Conservation (phyloP, 1,284 basidiomycete genomes). For the Fomitopsis pinicola region DNA sequence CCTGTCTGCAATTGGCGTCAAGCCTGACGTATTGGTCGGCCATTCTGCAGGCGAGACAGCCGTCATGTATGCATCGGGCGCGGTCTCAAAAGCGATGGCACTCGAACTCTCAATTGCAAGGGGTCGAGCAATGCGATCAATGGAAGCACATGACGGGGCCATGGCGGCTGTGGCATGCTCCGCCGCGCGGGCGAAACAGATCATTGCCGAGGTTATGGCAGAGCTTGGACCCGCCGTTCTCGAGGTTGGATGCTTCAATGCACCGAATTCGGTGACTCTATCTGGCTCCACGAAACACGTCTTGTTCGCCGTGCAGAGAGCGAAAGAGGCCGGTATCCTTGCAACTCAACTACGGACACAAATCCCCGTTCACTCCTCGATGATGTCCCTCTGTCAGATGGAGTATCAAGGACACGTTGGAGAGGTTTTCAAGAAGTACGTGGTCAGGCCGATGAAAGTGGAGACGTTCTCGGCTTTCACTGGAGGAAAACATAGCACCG, state of each 20-base stretch:
- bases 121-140: slow-evolving; percentile 29
- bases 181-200: slow-evolving; percentile 15
- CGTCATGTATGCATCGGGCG: slow-evolving; percentile 37
- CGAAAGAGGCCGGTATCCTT: slow-evolving; percentile 25
- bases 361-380: slow-evolving; percentile 29
- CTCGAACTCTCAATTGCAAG: slow-evolving; percentile 36
- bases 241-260: slow-evolving; percentile 36
- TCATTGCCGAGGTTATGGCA: slow-evolving; percentile 17
- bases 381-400: slow-evolving; percentile 29
- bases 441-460: slow-evolving; percentile 7
- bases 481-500: slow-evolving; percentile 16
- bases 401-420: slow-evolving; percentile 19
- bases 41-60: slow-evolving; percentile 42
- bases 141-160: slow-evolving; percentile 28
- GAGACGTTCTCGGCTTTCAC: slow-evolving; percentile 22
- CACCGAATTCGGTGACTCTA: slow-evolving; percentile 29
- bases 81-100: slow-evolving; percentile 34
- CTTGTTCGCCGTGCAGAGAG: slow-evolving; percentile 24
- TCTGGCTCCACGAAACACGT: slow-evolving; percentile 26
- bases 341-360: slow-evolving; percentile 28
- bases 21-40: slow-evolving; percentile 34
- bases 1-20: slow-evolving; percentile 29
- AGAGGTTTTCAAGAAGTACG: slow-evolving; percentile 24
- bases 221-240: slow-evolving; percentile 16
- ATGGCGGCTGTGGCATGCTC: slow-evolving; percentile 41